These are phyloP conservation scores for Brassica carinata DNA, from an alignment of 345 rosid genomes.

Conservation along the genomic window DNA sequence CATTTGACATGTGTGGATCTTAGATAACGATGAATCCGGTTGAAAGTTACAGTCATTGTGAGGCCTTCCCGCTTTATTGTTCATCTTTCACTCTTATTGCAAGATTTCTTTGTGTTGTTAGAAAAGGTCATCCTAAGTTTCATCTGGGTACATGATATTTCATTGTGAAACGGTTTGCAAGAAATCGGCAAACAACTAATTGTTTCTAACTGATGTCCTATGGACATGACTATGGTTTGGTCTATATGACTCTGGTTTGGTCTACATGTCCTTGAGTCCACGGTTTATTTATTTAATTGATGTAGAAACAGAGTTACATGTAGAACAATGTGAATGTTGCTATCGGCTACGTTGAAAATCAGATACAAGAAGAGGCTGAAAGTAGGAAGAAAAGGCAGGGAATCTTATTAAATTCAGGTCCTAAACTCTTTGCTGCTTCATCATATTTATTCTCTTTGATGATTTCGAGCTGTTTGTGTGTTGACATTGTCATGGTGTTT, in stretches of 20 bases:
- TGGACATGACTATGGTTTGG: neutral
- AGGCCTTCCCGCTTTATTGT: too few species aligned
- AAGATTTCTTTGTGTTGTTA: neutral
- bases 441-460: slow-evolving; percentile 16
- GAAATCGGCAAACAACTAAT: neutral
- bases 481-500: neutral
- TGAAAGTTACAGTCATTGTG: too few species aligned
- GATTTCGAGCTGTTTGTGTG: slow-evolving; percentile 12
- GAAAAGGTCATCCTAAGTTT: neutral
- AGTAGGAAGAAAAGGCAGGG: slow-evolving; percentile 73
- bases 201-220: neutral
- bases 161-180: neutral
- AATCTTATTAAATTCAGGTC: slow-evolving; percentile 45
- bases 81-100: too few species aligned
- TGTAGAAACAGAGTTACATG: slow-evolving; percentile 52
- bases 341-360: slow-evolving; percentile 66
- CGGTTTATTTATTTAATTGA: neutral
- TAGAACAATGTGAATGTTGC: slow-evolving; percentile 66
- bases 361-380: slow-evolving; percentile 73
- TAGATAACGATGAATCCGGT: too few species aligned
- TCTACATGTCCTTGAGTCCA: neutral
- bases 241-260: neutral
- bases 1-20: too few species aligned
- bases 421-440: slow-evolving; percentile 9
- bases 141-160: neutral